Evolutionary conservation across 352 stramenopile genomes (phyloP).

Genomic region (Phytopythium aichiense): DNA sequence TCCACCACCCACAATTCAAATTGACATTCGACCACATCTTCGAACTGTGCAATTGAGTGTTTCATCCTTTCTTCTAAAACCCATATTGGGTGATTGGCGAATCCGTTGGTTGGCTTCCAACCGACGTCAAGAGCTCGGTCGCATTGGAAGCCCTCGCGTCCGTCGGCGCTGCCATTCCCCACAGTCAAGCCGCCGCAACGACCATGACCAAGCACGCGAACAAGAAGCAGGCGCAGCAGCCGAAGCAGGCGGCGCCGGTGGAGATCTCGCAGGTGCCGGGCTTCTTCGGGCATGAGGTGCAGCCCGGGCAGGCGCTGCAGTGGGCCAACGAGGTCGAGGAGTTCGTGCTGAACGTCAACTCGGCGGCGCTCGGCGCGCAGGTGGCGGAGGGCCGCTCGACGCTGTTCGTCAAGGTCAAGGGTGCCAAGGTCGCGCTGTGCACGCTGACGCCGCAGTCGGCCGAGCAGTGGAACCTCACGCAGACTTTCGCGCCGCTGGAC

Average conservation of each 20-base stretch:
- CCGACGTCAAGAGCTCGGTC: not conserved
- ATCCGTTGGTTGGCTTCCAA: slow-evolving; percentile 6
- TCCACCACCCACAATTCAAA: too few species aligned
- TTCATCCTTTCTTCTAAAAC: not conserved
- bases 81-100: not conserved
- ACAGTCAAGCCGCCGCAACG: not conserved
- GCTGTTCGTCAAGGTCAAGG: slow-evolving; percentile 66
- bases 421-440: slow-evolving; percentile 70
- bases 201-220: slow-evolving; percentile 14
- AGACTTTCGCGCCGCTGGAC: slow-evolving; percentile 77
- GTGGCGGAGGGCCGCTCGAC: slow-evolving; percentile 60
- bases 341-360: slow-evolving; percentile 74
- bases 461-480: slow-evolving; percentile 74
- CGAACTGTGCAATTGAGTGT: not conserved
- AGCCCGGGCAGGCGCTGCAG: slow-evolving; percentile 57
- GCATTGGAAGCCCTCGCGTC: too few species aligned
- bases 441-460: slow-evolving; percentile 52
- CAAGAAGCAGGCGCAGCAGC: slow-evolving; percentile 9
- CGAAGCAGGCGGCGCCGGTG: not conserved
- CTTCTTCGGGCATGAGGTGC: slow-evolving; percentile 76
- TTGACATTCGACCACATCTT: not conserved
- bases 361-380: slow-evolving; percentile 57
- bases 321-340: slow-evolving; percentile 75
- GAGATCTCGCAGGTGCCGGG: slow-evolving; percentile 59
- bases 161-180: too few species aligned